Conservation (phyloP, 1,284 basidiomycete genomes). For the Naganishia liquefaciens region DNA sequence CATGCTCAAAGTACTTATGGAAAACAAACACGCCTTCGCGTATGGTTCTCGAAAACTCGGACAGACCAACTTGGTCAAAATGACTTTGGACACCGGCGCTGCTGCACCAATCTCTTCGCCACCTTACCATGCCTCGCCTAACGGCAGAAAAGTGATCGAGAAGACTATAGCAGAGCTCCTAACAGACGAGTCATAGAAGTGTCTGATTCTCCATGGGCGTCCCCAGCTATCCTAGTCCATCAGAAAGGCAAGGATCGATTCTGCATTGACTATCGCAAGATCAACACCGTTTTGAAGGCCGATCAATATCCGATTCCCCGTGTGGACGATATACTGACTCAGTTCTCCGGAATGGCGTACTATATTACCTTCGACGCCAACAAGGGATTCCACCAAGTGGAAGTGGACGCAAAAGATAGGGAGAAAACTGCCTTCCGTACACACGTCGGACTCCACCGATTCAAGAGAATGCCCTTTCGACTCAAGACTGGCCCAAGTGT, state of each 20-base stretch:
- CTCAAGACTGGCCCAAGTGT: constrained; percentile 54
- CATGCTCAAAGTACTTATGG: neutral
- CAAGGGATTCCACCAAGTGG: constrained; percentile 55
- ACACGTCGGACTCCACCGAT: constrained; percentile 55
- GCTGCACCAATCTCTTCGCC: constrained; percentile 41
- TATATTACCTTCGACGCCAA: constrained; percentile 54
- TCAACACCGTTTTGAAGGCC: constrained; percentile 49
- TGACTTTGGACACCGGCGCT: constrained; percentile 30
- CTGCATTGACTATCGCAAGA: constrained; percentile 49
- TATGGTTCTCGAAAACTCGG: constrained; percentile 15
- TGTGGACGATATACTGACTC: constrained; percentile 53
- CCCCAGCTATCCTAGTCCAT: constrained; percentile 49
- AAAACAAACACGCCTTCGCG: constrained; percentile 11
- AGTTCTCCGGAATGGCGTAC: constrained; percentile 48
- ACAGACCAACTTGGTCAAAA: constrained; percentile 14
- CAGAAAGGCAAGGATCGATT: constrained; percentile 46
- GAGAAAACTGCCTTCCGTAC: constrained; percentile 55
- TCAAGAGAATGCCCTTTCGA: constrained; percentile 56
- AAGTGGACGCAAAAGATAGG: constrained; percentile 44
- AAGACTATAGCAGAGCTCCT: constrained; percentile 51
- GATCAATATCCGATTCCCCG: constrained; percentile 56
- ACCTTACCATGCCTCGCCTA: constrained; percentile 45
- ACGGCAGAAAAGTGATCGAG: constrained; percentile 48
- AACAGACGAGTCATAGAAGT: constrained; percentile 48
- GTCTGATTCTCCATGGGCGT: constrained; percentile 50